Evolutionary conservation across 495 filamentous ascomycete genomes (phyloP), one percentile per base, ranked within the genome.

Genomic region (Bombardia bombarda): DNA sequence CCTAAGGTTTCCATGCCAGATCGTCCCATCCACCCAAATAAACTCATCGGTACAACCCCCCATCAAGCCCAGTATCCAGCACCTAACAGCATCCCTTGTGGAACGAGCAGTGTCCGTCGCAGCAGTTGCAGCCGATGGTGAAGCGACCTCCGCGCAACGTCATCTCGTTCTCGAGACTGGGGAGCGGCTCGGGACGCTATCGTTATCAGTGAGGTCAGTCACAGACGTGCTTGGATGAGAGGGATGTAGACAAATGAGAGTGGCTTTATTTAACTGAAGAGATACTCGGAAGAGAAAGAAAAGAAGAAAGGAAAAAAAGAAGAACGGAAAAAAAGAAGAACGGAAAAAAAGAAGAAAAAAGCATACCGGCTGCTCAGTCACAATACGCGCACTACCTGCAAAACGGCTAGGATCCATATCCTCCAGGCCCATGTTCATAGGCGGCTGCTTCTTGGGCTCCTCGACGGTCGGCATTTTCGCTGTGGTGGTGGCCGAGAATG

Each of bases 311-410:
- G 6, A 28, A 28, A 7, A 2, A 8, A 28, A 28, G 26, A 28
- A 28, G 26, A 28, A 13, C 9, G 24, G 24, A 10, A 26, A 26
- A 26, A 5, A 28, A 28, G 13, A 13, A 13, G 13, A 28, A 28
- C n/a, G n/a, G 24, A 26, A 26, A 26, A 5, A 28, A 28, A 28
- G 26, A 13, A 28, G 13, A 28, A 28, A 2, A 28, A 13, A 17
- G 14, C 47, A 33, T 22, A 50, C 47, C 37, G 42, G 47, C 38
- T 50, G 47, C 32, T 36, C n/a, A 1, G 31, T 30, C 20, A 50
- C 37, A 18, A 50, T 25, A 3, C 3, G 16, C 22, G 31, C 26
- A 28, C 26, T 13, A 28, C 26, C 26, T 1, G 26, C 26, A 2
- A 13, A 2, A 28, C 26, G 9, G 3, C 3, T 13, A 8, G 26